phyloP scores from a whole-genome alignment of 768 basidiomycete genomes.

The Leucosporidium scottii region DNA sequence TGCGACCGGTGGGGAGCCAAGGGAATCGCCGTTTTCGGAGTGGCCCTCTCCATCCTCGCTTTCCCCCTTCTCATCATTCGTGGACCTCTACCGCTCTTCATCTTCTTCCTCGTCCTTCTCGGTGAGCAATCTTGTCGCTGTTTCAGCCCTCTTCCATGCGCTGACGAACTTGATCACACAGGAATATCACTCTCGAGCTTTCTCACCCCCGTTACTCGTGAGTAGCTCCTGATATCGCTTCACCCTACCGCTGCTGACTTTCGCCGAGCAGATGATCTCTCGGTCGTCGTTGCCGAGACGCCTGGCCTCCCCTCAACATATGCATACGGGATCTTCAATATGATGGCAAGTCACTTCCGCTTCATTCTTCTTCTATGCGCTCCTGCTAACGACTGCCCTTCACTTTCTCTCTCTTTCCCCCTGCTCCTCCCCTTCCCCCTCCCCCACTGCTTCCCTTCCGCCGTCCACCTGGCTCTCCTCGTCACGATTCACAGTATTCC shows the following conservation, averaged over 20 bases:
- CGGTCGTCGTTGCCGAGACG: background rate
- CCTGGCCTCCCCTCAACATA: background rate
- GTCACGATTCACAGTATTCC: no score
- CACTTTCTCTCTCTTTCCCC: no score
- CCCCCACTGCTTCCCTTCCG: no score
- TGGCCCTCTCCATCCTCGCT: constrained; percentile 3
- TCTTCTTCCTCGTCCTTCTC: constrained; percentile 20
- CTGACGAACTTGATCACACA: background rate
- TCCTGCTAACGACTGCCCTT: no score
- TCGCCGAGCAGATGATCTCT: background rate
- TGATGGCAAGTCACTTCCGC: no score
- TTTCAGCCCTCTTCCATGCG: no score
- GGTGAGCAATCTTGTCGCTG: constrained; percentile 1
- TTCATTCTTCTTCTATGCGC: no score
- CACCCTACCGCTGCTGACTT: no score
- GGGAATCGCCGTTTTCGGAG: constrained; percentile 13
- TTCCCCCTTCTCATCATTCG: constrained; percentile 22
- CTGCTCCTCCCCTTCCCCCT: no score
- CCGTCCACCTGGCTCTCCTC: no score
- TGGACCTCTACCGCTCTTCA: constrained; percentile 23
- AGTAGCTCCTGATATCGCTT: no score
- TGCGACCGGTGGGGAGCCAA: constrained; percentile 13
- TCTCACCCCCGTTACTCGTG: background rate
- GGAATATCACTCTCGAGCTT: background rate
- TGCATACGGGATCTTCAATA: background rate